phyloP scores from a whole-genome alignment of 2,329 filamentous ascomycete genomes.

The Trichoderma gracile region DNA sequence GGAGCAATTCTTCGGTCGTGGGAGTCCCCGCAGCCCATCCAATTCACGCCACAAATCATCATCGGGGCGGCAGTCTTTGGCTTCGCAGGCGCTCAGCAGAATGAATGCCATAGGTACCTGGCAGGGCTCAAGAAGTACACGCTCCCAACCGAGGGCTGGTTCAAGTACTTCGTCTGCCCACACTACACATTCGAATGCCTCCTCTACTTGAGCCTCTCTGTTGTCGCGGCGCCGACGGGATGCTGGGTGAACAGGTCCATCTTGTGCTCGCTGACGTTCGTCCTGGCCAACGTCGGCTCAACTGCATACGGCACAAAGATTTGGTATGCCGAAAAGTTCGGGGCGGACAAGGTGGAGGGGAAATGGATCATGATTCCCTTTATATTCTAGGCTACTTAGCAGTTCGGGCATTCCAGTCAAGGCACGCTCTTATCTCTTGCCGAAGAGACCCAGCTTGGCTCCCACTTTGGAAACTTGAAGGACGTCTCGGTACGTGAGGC shows the following conservation, averaged over 20 bases:
- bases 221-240: slow-evolving; percentile 70
- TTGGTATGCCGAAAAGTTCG: slow-evolving; percentile 81
- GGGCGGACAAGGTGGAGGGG: slow-evolving; percentile 58
- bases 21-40: slow-evolving; percentile 30
- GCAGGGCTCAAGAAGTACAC: slow-evolving; percentile 77
- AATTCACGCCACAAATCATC: slow-evolving; percentile 33
- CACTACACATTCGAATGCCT: slow-evolving; percentile 90
- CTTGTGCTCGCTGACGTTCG: slow-evolving; percentile 69
- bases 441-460: slow-evolving; percentile 60
- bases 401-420: not conserved
- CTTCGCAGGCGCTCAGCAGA: slow-evolving; percentile 70
- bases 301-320: slow-evolving; percentile 75
- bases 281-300: slow-evolving; percentile 74
- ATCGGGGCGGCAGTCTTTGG: slow-evolving; percentile 65
- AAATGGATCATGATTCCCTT: slow-evolving; percentile 78
- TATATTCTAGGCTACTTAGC: slow-evolving; percentile 50
- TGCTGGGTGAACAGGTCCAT: slow-evolving; percentile 71
- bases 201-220: slow-evolving; percentile 76
- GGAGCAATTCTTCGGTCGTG: slow-evolving; percentile 41
- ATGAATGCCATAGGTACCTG: slow-evolving; percentile 70
- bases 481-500: slow-evolving; percentile 84
- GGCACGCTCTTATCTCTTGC: slow-evolving; percentile 37
- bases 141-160: slow-evolving; percentile 71
- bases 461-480: slow-evolving; percentile 75
- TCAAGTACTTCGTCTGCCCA: slow-evolving; percentile 73